phyloP scores from a whole-genome alignment of 2,329 filamentous ascomycete genomes.

The Colletotrichum karsti region DNA sequence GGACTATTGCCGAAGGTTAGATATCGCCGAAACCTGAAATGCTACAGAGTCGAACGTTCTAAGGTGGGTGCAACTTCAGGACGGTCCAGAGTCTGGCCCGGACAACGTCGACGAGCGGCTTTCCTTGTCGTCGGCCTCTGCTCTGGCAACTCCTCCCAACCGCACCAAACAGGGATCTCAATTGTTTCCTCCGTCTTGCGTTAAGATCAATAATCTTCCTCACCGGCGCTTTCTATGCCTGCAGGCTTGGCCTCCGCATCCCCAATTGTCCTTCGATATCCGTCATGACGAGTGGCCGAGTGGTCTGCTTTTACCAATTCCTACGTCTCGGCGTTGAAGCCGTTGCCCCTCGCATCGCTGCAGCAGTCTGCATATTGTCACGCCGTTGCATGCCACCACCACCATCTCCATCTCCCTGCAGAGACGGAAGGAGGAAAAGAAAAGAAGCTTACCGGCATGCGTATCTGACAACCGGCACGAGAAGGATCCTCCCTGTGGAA shows the following conservation, averaged over 20 bases:
- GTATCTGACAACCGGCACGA: slow-evolving; percentile 11
- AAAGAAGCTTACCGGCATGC: neutral
- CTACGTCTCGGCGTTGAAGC: neutral
- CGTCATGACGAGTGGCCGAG: neutral
- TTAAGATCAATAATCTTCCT: neutral
- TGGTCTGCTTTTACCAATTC: neutral
- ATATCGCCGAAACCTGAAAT: slow-evolving; percentile 9
- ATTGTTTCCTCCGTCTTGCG: neutral
- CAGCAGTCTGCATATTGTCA: slow-evolving; percentile 13
- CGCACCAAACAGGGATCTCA: neutral
- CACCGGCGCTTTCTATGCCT: neutral
- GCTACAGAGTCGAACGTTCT: neutral
- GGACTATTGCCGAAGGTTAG: neutral
- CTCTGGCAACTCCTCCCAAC: neutral
- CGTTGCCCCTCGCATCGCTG: neutral
- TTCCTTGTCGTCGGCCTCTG: neutral
- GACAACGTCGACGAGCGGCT: neutral
- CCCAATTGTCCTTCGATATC: neutral
- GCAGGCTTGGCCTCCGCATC: neutral
- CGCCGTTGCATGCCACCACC: slow-evolving; percentile 1
- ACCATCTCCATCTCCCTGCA: neutral
- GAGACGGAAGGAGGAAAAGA: neutral
- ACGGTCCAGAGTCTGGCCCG: slow-evolving; percentile 6
- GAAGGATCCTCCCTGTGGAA: neutral
- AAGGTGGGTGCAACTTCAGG: neutral